Base-by-base conservation (phyloP, 2,329 filamentous ascomycete genomes). In the Paraconiothyrium sp. region DNA sequence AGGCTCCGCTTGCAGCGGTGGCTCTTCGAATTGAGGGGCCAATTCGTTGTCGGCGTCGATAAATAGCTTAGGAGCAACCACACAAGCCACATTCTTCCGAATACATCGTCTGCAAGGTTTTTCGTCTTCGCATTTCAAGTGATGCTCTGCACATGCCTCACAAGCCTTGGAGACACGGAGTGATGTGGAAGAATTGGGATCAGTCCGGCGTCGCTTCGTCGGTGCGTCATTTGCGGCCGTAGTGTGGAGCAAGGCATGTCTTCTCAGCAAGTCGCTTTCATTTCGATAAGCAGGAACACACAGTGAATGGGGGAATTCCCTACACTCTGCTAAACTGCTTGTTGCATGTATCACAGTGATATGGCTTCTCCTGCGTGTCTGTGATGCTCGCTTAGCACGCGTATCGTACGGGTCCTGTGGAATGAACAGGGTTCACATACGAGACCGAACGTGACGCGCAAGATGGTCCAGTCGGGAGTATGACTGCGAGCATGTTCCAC, bases 401-500 rank as follows among this genome's bases (percentile, higher is more conserved):
- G 27, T 4, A 6, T 30, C 6, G 27, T 30, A 30, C 27, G 27
- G 27, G 6, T 30, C 27, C 27, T 30, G 27, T 30, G 27, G 27
- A 30, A 30, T 30, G 13, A 14, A 22, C 27, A 46, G n/a, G 2
- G 39, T 16, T 44, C 24, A 14, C 73, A 59, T 67, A 81, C 79
- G 84, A 62, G 84, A 83, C 64, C 84, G 81, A 47, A 85, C 83
- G 75, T 86, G 84, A 50, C 84, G 81, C 55, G 80, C 82, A 27
- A 86, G 76, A 71, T 86, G 84, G 69, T 86, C 84, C 3, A 83
- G 79, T 32, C 84, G 79, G 11, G 81, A 82, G 71, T 86, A 86
- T 57, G 78, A 82, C 54, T 82, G 84, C 61, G 80, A 79, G 71
- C 84, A 86, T 55, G 82, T 82, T 62, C 82, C 82, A 67, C 84